Conservation (phyloP, 2,329 filamentous ascomycete species). For the Penicillium aurantiogriseum region DNA sequence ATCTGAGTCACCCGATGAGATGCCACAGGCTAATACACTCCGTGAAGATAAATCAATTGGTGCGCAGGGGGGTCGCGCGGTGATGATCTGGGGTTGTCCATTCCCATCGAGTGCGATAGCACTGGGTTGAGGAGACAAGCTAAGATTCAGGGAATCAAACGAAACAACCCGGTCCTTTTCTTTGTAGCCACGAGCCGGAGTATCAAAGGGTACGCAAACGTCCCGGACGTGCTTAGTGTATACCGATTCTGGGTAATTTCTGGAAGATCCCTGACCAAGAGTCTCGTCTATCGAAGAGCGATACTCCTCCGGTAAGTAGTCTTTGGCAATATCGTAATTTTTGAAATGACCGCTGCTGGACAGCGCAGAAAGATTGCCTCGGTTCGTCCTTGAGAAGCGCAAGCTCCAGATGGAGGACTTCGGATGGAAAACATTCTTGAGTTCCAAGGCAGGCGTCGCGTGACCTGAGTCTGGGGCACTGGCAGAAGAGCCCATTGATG, state of each 20-base stretch:
- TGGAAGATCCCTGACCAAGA: constrained; percentile 41
- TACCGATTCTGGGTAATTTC: constrained; percentile 44
- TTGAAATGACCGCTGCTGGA: constrained; percentile 61
- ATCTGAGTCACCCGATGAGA: constrained; percentile 27
- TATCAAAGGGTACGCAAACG: constrained; percentile 47
- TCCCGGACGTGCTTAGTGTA: constrained; percentile 49
- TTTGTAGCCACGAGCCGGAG: constrained; percentile 43
- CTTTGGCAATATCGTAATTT: constrained; percentile 54
- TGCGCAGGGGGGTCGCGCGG: constrained; percentile 44
- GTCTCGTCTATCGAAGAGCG: constrained; percentile 41
- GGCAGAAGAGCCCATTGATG: constrained; percentile 33
- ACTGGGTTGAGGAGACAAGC: constrained; percentile 49
- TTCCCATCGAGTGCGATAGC: constrained; percentile 54
- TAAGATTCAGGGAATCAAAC: constrained; percentile 59
- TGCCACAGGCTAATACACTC: constrained; percentile 34
- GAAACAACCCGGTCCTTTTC: constrained; percentile 54
- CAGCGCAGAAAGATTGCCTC: constrained; percentile 58
- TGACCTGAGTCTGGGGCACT: constrained; percentile 34
- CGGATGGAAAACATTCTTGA: constrained; percentile 54
- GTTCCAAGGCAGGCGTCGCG: constrained; percentile 56
- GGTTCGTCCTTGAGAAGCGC: constrained; percentile 58
- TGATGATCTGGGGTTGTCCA: constrained; percentile 51
- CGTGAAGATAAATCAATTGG: constrained; percentile 42
- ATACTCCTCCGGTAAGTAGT: constrained; percentile 44
- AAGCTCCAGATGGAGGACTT: constrained; percentile 61